phyloP scores from a whole-genome alignment of 2,329 filamentous ascomycete genomes.

The Chrysoporthe austroafricana region DNA sequence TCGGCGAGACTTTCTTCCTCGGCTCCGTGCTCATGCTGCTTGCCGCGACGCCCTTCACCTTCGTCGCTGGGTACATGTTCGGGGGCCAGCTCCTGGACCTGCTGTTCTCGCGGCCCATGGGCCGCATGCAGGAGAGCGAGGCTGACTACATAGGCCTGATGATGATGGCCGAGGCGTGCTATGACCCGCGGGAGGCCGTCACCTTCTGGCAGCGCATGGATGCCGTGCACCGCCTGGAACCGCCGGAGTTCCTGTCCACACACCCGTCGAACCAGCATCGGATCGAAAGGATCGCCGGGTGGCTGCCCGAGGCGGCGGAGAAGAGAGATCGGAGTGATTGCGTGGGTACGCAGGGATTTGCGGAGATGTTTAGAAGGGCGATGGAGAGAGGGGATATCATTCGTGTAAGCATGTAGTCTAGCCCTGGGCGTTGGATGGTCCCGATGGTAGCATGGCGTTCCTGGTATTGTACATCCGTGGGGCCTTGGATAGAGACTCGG shows the following conservation, averaged over 20 bases:
- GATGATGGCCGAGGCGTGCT: constrained; percentile 83
- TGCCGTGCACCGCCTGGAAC: constrained; percentile 44
- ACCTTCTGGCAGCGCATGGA: constrained; percentile 72
- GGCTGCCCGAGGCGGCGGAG: constrained; percentile 61
- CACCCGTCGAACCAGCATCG: constrained; percentile 73
- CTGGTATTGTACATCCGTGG: background rate
- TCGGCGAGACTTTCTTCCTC: constrained; percentile 56
- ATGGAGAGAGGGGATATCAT: constrained; percentile 41
- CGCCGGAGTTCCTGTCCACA: constrained; percentile 75
- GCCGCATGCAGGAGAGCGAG: constrained; percentile 73
- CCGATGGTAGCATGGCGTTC: background rate
- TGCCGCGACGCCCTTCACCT: constrained; percentile 47
- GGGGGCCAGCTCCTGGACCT: constrained; percentile 60
- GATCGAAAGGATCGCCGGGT: constrained; percentile 67
- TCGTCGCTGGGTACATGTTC: constrained; percentile 45
- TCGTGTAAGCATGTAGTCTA: constrained; percentile 18
- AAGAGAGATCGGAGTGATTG: constrained; percentile 60
- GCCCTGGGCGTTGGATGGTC: background rate
- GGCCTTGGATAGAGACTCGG: too few relatives aligned
- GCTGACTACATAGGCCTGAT: constrained; percentile 81
- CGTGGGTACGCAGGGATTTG: constrained; percentile 54
- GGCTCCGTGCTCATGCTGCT: constrained; percentile 55
- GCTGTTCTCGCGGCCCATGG: constrained; percentile 70
- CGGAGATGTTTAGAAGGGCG: constrained; percentile 55
- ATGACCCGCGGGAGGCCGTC: constrained; percentile 69